Percentiles rank a stretch among this genome's conserved stretches.
These are phyloP conservation scores for Cryphonectria japonica DNA, from an alignment of 2,329 filamentous ascomycete species.

Conservation along the genomic window DNA sequence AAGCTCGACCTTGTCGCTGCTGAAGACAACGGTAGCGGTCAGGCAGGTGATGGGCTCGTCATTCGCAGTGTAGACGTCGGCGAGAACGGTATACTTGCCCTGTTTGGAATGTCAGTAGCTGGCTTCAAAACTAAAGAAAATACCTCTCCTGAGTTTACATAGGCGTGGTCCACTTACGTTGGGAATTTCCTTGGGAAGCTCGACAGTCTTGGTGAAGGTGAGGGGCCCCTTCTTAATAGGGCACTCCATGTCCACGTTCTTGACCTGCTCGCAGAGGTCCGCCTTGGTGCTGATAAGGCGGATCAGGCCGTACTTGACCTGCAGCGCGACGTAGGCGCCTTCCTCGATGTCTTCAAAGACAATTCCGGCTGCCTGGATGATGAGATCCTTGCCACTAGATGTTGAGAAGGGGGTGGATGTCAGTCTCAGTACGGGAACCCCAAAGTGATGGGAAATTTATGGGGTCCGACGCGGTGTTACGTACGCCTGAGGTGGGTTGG, in stretches of 20 bases:
- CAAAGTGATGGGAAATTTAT: constrained; percentile 5
- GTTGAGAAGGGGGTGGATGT: background rate
- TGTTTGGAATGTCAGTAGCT: constrained; percentile 40
- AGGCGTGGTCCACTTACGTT: constrained; percentile 61
- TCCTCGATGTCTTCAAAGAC: constrained; percentile 73
- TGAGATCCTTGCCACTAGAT: constrained; percentile 73
- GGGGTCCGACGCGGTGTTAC: constrained; percentile 41
- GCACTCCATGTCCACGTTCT: constrained; percentile 86
- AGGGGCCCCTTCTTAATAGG: constrained; percentile 81
- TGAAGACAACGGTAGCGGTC: constrained; percentile 72
- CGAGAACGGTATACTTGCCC: constrained; percentile 89
- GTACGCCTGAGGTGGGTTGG: constrained; percentile 88
- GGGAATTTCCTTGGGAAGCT: constrained; percentile 85
- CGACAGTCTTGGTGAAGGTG: constrained; percentile 76
- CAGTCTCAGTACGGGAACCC: constrained; percentile 3
- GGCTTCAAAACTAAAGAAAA: background rate
- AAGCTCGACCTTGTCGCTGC: constrained; percentile 35
- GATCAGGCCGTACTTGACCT: constrained; percentile 94
- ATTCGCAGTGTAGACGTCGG: constrained; percentile 79
- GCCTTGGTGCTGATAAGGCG: constrained; percentile 79
- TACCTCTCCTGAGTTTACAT: too few species aligned
- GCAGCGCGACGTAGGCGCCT: constrained; percentile 79
- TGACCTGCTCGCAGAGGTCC: constrained; percentile 87
- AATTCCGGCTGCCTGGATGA: constrained; percentile 78
- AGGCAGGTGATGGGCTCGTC: constrained; percentile 83